Percentiles rank a stretch among this genome's conserved stretches.
phyloP scores from a whole-genome alignment of 2,329 filamentous ascomycete genomes.

The Aspergillus uvarum region DNA sequence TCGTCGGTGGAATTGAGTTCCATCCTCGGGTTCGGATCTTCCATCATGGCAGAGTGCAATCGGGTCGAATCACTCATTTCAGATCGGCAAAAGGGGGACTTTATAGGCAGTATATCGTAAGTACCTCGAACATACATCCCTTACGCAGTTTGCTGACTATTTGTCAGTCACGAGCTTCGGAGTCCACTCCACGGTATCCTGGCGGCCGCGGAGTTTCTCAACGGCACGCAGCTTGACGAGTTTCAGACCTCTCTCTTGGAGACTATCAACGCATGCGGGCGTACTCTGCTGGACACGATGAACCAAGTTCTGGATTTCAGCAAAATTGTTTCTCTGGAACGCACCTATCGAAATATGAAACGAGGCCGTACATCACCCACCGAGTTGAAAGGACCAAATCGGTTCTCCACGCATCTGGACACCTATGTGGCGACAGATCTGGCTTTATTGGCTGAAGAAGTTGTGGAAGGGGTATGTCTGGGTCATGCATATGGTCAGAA shows the following conservation, averaged over 20 bases:
- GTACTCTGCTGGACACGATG: slow-evolving; percentile 46
- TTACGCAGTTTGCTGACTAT: background rate
- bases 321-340: slow-evolving; percentile 49
- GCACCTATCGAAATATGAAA: slow-evolving; percentile 37
- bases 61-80: slow-evolving; percentile 45
- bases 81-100: slow-evolving; percentile 46
- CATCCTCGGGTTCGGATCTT: slow-evolving; percentile 43
- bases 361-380: slow-evolving; percentile 26
- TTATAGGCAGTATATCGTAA: slow-evolving; percentile 45
- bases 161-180: slow-evolving; percentile 40
- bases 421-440: slow-evolving; percentile 43
- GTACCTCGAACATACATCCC: background rate
- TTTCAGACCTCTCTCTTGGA: slow-evolving; percentile 43
- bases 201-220: slow-evolving; percentile 43
- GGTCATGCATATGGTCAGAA: slow-evolving; percentile 47
- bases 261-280: slow-evolving; percentile 43
- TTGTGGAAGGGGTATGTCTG: slow-evolving; percentile 55
- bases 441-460: slow-evolving; percentile 52
- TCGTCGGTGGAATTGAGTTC: slow-evolving; percentile 42
- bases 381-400: slow-evolving; percentile 31
- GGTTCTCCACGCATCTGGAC: slow-evolving; percentile 35
- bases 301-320: slow-evolving; percentile 51
- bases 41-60: slow-evolving; percentile 45
- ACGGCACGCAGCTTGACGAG: slow-evolving; percentile 39
- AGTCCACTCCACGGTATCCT: slow-evolving; percentile 46